phyloP scores from a whole-genome alignment of 495 filamentous ascomycete species.

The Letharia columbiana region DNA sequence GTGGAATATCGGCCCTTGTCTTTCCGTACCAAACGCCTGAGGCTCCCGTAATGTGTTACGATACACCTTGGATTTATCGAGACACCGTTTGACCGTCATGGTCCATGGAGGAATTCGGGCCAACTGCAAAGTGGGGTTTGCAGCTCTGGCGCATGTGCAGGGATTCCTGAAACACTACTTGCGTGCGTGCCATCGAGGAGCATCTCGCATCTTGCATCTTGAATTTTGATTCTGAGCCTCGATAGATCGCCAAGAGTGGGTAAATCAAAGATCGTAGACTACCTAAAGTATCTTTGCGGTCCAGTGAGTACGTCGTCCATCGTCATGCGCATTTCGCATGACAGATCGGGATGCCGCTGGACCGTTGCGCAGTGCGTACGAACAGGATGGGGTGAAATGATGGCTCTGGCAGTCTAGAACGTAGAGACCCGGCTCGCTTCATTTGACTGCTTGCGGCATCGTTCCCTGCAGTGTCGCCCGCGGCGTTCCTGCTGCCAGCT shows the following conservation, averaged over 20 bases:
- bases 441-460: slow-evolving; percentile 7
- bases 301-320: neutral
- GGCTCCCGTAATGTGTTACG: slow-evolving; percentile 1
- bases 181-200: slow-evolving; percentile 9
- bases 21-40: slow-evolving; percentile 9
- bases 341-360: neutral
- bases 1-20: slow-evolving; percentile 5
- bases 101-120: slow-evolving; percentile 14
- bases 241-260: neutral
- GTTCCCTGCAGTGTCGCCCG: slow-evolving; percentile 3
- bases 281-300: neutral
- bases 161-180: slow-evolving; percentile 15
- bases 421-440: slow-evolving; percentile 1
- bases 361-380: neutral
- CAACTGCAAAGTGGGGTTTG: slow-evolving; percentile 1
- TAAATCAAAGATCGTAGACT: neutral
- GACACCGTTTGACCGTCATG: slow-evolving; percentile 9
- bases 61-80: slow-evolving; percentile 4
- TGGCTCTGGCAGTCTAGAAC: slow-evolving; percentile 5
- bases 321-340: neutral
- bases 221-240: neutral
- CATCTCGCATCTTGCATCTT: neutral
- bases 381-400: neutral
- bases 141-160: slow-evolving; percentile 8
- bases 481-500: slow-evolving; percentile 1